Conservation (phyloP, 2,329 filamentous ascomycete species). For the Thielaviopsis punctulata region DNA sequence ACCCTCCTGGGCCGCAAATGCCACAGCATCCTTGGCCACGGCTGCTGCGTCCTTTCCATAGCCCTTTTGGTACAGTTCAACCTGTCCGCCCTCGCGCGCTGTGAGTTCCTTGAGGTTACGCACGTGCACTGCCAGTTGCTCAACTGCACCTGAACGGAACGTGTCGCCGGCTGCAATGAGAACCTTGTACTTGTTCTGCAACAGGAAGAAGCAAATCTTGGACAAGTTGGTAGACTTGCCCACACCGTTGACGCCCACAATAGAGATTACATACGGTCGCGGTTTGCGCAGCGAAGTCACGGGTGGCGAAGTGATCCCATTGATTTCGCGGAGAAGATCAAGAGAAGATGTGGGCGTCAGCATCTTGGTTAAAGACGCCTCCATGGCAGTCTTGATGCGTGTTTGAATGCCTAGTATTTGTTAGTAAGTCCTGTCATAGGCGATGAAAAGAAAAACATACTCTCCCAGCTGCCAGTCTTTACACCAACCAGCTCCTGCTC, state of each 20-base stretch:
- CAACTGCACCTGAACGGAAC: conserved; percentile 90
- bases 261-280: conserved; percentile 91
- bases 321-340: conserved; percentile 86
- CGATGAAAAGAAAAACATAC: conserved; percentile 16
- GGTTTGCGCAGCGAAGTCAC: conserved; percentile 42
- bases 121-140: conserved; percentile 90
- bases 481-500: conserved; percentile 78
- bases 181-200: conserved; percentile 94
- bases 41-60: conserved; percentile 96
- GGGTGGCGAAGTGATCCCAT: conserved; percentile 53
- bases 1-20: conserved; percentile 52
- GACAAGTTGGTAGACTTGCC: conserved; percentile 95
- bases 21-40: conserved; percentile 87
- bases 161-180: conserved; percentile 91
- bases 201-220: conserved; percentile 94
- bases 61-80: conserved; percentile 90
- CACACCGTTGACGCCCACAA: conserved; percentile 95
- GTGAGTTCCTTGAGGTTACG: conserved; percentile 83
- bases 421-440: not conserved
- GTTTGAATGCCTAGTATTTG: conserved; percentile 46
- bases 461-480: conserved; percentile 86
- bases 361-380: conserved; percentile 83
- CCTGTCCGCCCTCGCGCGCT: conserved; percentile 62
- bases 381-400: conserved; percentile 73
- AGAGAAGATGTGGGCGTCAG: conserved; percentile 88